Percentiles rank a stretch among this genome's conserved stretches.
Evolutionary conservation across 148 eudicot species (phyloP).

Genomic region (Agrostemma githago): DNA sequence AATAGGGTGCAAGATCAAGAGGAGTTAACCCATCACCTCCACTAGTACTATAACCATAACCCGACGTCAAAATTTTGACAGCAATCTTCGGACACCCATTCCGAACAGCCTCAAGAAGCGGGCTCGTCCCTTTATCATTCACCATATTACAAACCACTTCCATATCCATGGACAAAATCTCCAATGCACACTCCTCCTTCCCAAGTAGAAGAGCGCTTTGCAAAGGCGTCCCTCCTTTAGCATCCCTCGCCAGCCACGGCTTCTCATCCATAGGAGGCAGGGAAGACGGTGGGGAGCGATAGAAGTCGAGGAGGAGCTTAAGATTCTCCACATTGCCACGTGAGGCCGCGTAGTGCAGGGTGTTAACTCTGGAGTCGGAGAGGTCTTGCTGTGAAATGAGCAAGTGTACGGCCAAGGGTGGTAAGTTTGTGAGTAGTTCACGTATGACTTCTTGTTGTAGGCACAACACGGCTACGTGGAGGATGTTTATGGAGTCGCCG

Average conservation of each 20-base stretch:
- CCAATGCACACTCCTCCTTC: slow-evolving; percentile 9
- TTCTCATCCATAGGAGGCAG: background rate
- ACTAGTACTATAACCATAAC: slow-evolving; percentile 10
- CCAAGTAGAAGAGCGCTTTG: background rate
- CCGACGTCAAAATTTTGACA: slow-evolving; percentile 1
- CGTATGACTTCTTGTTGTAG: slow-evolving; percentile 4
- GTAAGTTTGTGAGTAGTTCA: background rate
- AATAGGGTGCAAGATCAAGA: slow-evolving; percentile 11
- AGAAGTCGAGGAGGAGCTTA: slow-evolving; percentile 6
- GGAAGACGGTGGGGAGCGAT: background rate
- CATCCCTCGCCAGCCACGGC: slow-evolving; percentile 7
- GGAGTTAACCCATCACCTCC: slow-evolving; percentile 7
- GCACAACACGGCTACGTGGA: background rate
- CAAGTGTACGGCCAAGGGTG: background rate
- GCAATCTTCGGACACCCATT: background rate
- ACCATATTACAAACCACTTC: slow-evolving; percentile 10
- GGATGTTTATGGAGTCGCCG: background rate
- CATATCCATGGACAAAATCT: background rate
- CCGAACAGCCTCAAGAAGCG: background rate
- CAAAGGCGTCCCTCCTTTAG: slow-evolving; percentile 7
- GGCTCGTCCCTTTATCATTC: slow-evolving; percentile 8
- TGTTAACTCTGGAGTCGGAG: background rate
- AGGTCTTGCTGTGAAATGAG: slow-evolving; percentile 5
- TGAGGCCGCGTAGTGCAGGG: background rate
- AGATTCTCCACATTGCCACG: background rate